phyloP scores from a whole-genome alignment of 2,329 filamentous ascomycete species.

The Endothia cerciana region DNA sequence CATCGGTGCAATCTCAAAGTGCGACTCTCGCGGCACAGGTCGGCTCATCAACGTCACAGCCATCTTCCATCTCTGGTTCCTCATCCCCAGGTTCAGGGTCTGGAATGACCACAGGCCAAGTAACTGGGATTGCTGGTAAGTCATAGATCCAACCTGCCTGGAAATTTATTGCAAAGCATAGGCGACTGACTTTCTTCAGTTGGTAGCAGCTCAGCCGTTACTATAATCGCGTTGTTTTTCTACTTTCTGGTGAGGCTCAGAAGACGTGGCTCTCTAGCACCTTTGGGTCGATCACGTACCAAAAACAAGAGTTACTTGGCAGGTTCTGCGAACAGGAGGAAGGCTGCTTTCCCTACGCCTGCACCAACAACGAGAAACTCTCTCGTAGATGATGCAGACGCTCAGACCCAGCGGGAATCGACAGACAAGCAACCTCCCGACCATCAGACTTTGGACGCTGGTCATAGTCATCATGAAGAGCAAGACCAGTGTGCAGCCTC shows the following conservation, averaged over 20 bases:
- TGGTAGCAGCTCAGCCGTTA: conserved; percentile 16
- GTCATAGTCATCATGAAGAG: conserved; percentile 1
- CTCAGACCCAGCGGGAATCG: not conserved
- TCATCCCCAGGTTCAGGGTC: not conserved
- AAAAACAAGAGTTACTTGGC: not conserved
- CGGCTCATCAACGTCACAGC: not conserved
- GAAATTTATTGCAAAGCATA: not conserved
- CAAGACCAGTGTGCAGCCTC: conserved; percentile 9
- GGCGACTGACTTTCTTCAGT: conserved; percentile 10
- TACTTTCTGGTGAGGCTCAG: conserved; percentile 12
- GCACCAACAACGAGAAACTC: conserved; percentile 5
- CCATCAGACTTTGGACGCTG: not conserved
- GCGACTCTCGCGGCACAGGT: not conserved
- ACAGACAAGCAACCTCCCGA: not conserved
- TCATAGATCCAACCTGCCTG: not conserved
- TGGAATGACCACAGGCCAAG: conserved; percentile 11
- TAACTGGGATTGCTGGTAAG: conserved; percentile 22
- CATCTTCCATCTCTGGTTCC: not conserved
- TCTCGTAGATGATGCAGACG: not conserved
- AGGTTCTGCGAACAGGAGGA: not conserved
- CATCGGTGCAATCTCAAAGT: not conserved
- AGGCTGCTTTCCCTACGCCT: not conserved
- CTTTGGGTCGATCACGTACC: not conserved
- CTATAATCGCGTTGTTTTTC: conserved; percentile 10
- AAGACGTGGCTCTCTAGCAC: conserved; percentile 5